Evolutionary conservation across 345 rosid species (phyloP), one percentile per base, ranked within the genome.

Genomic region (Populus simonii): DNA sequence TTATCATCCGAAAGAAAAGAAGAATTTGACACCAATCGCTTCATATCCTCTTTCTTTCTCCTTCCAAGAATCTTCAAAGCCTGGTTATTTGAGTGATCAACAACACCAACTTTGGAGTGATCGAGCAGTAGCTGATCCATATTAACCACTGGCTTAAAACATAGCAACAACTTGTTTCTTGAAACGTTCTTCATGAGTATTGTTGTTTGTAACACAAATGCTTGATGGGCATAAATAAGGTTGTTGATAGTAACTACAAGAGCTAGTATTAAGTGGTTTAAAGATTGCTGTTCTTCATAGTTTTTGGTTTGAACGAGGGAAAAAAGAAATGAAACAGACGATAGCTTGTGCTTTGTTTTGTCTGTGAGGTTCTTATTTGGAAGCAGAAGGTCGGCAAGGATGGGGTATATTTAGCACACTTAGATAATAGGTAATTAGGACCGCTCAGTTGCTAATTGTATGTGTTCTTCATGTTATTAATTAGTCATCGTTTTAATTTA

Each of bases 111-210:
- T 17, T 77, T 33, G 51, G 76, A 43, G 51, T 81, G 29, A 57
- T 57, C 81, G n/a, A 82, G 76, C 59, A 82, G 69, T 33, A 80
- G 53, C 43, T 72, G 72, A 25, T 84, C 88, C 80, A 85, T 66
- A 2, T 80, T 82, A 22, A 75, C 88, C 38, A 74, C 88, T 17
- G 86, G 88, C 68, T 85, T 80, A 65, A 89, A 89, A 78, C 92
- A 89, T 20, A 81, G 76, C 81, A 84, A 66, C 53, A 84, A 80
- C 80, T 80, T 87, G 80, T 72, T 89, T 39, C 85, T 82, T 5
- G 88, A 57, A 73, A 73, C 80, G 83, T 76, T 80, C 83, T 83
- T 80, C 78, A 68, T 79, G 7, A 43, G 41, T 49, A 36, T 1
- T 22, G 29, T 25, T 25, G 4, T 49, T 8, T 7, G 10, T 17